Base-by-base conservation (phyloP, 1,284 basidiomycete genomes). In the Omphalotus olearius region DNA sequence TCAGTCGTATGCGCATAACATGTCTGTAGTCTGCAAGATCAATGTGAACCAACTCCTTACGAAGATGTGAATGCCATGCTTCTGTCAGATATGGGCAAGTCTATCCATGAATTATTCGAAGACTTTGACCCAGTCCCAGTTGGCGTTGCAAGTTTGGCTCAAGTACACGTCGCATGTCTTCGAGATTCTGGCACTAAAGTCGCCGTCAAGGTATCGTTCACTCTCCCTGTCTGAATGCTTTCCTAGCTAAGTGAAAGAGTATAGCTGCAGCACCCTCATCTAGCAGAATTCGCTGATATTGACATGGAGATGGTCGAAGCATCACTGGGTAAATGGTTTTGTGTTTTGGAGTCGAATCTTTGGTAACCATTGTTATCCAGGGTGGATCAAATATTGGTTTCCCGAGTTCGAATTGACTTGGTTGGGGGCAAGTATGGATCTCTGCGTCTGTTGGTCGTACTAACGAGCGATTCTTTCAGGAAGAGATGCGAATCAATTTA, bases 331-430 rank as follows among this genome's bases (percentile, higher is more conserved):
- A 55, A 44, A 71, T 25, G 3, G 13, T 16, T 28, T 63, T 6
- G 10, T 23, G 9, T 41, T 50, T 39, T 30, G 11, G 13, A n/a
- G 13, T 4, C 23, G 18, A 18, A 45, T 38, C 36, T 35, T 44
- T 23, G 36, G 40, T 66, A 13, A 33, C 9, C 13, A 65, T n/a
- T 50, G 17, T 17, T 4, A 23, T 33, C n/a, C n/a, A 49, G 47
- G 48, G 16, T 50, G 48, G 48, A 50, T 99, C 60, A 97, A 96
- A 66, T 82, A 83, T 56, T 84, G 91, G 73, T 91, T 91, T 64
- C 88, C 87, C 0, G 82, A 91, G 36, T 97, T 97, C 61, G 95
- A 97, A 66, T 94, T 98, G 63, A 88, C 88, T 0, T 98, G 95
- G 96, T 78, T 98, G 6, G 87, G 83, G 2, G 75, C 75, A 55